Conservation (phyloP, 2,329 filamentous ascomycete species). For the Alternaria longipes region DNA sequence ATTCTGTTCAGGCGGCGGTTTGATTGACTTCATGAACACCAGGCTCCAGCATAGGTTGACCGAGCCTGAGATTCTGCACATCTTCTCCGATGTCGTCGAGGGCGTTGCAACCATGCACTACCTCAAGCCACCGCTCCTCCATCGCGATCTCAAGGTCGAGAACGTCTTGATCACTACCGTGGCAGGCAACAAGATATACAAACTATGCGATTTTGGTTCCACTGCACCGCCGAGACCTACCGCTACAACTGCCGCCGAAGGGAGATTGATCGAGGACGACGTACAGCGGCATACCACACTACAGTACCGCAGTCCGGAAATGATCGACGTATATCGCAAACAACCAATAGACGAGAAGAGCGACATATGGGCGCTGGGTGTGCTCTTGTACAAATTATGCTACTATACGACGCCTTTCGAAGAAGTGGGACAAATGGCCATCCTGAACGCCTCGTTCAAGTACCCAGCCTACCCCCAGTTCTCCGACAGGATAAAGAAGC, state of each 20-base stretch:
- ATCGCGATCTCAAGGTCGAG: conserved; percentile 96
- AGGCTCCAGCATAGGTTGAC: conserved; percentile 94
- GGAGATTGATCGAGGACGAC: conserved; percentile 92
- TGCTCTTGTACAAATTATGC: conserved; percentile 95
- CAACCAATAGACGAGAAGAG: conserved; percentile 98
- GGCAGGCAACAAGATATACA: conserved; percentile 78
- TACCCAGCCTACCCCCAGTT: conserved; percentile 90
- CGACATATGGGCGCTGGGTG: conserved; percentile 96
- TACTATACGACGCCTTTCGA: conserved; percentile 99
- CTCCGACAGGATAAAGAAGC: conserved; percentile 85
- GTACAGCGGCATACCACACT: conserved; percentile 96
- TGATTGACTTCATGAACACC: conserved; percentile 99
- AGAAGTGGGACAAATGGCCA: conserved; percentile 96
- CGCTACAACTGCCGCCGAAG: conserved; percentile 86
- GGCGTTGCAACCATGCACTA: conserved; percentile 99
- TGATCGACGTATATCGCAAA: conserved; percentile 97
- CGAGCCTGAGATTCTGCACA: conserved; percentile 95
- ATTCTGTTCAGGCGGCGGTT: conserved; percentile 89
- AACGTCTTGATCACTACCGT: conserved; percentile 88
- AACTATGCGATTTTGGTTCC: conserved; percentile 97
- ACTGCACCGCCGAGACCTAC: conserved; percentile 84
- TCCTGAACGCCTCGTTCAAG: conserved; percentile 93
- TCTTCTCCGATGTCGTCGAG: conserved; percentile 95
- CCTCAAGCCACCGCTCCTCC: conserved; percentile 88
- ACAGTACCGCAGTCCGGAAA: conserved; percentile 97